Evolutionary conservation across 441 rosid genomes (phyloP).

Genomic region (Brassica balearica): DNA sequence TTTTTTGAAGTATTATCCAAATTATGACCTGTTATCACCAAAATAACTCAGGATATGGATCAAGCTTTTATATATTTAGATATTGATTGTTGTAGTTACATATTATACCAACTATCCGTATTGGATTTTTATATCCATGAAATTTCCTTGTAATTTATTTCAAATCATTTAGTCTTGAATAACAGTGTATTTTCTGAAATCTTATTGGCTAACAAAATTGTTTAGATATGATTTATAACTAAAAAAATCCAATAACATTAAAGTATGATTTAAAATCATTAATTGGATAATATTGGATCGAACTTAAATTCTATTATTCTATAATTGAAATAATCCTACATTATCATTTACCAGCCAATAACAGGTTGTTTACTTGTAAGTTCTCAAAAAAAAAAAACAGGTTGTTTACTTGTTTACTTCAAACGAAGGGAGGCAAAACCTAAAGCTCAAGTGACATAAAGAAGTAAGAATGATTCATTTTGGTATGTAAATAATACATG

Average conservation of each 20-base stretch:
- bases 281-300: neutral
- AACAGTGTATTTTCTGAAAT: too few species aligned
- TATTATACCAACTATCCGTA: too few species aligned
- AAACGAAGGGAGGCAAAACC: conserved; percentile 1
- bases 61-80: neutral
- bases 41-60: neutral
- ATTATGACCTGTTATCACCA: neutral
- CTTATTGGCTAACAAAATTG: neutral
- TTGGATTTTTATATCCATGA: neutral
- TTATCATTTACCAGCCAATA: neutral
- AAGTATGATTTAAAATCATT: neutral
- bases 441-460: neutral
- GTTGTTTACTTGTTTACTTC: neutral
- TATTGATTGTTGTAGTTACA: neutral
- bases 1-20: neutral
- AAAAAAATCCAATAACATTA: neutral
- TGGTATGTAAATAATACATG: neutral
- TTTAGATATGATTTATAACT: neutral
- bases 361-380: neutral
- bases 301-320: neutral
- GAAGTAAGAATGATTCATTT: conserved; percentile 1
- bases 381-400: neutral
- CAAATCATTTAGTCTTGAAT: neutral
- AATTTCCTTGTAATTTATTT: neutral
- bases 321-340: neutral